These are phyloP conservation scores for Annulohypoxylon maeteangense DNA, from an alignment of 495 filamentous ascomycete species.

Conservation along the genomic window DNA sequence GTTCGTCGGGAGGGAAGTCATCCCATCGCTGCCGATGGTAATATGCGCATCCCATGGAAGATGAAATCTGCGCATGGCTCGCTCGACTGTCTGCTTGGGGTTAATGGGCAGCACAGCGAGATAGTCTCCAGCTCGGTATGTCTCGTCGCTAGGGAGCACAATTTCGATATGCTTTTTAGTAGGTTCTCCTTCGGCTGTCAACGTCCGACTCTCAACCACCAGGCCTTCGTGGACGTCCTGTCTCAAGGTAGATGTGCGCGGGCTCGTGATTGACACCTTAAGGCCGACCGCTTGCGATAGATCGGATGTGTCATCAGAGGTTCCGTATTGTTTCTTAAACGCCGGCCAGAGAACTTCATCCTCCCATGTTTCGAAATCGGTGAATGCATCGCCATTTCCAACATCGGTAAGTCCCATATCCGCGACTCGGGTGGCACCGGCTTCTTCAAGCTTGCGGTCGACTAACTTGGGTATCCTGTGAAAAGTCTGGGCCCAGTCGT, in stretches of 20 bases:
- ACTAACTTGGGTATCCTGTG: constrained; percentile 75
- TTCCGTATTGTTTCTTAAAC: constrained; percentile 60
- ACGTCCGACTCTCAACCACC: constrained; percentile 63
- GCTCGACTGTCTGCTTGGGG: constrained; percentile 64
- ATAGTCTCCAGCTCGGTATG: constrained; percentile 79
- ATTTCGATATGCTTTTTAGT: constrained; percentile 74
- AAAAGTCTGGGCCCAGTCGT: constrained; percentile 78
- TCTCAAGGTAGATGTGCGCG: constrained; percentile 68
- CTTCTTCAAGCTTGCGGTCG: constrained; percentile 60
- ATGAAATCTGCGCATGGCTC: constrained; percentile 61
- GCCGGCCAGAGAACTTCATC: constrained; percentile 74
- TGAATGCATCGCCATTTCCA: constrained; percentile 71
- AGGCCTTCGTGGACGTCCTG: constrained; percentile 73
- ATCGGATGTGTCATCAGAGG: constrained; percentile 34
- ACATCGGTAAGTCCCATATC: constrained; percentile 70
- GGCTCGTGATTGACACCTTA: constrained; percentile 67
- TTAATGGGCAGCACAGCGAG: constrained; percentile 79
- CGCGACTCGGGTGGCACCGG: constrained; percentile 65
- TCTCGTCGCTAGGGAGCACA: constrained; percentile 70
- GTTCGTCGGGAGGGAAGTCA: constrained; percentile 67
- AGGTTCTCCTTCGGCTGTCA: constrained; percentile 66
- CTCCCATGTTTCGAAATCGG: constrained; percentile 77
- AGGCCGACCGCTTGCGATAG: constrained; percentile 47
- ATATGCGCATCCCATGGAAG: constrained; percentile 72
- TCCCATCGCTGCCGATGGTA: constrained; percentile 56